Base-by-base conservation (phyloP, 768 basidiomycete species). In the Amanita molliuscula region DNA sequence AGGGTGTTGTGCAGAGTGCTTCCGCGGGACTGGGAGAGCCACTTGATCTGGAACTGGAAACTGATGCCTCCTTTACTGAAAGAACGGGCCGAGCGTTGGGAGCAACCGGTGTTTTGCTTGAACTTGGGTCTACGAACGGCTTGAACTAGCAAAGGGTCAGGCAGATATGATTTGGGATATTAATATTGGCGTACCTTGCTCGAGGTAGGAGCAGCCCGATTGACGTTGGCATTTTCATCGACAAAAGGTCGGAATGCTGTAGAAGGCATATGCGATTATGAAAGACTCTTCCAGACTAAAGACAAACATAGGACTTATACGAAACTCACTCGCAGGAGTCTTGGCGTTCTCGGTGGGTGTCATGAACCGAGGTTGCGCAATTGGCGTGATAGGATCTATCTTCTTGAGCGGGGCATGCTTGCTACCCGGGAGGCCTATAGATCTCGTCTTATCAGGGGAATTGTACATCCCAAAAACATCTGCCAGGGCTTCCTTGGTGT, bases 391-490 rank as follows among this genome's bases (percentile, higher is more conserved):
- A 15, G 79, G 75, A 38, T 84, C 82, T 18, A 89, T 67, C 59
- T 77, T 82, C 62, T 73, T 78, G 28, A 86, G 68, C 28, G 84
- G 83, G 0, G 82, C 84, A 59, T 87, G 78, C 59, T 86, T 87
- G 56, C 80, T 84, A 20, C 85, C 84, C 4, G 77, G 75, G 3
- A 72, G 61, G 13, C 70, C 57, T 21, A 74, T 64, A 45, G 75
- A 78, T 40, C 73, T 72, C 0, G 83, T 83, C 66, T 82, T 88
- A 53, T 88, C 87, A 2, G 88, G 88, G 7, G 87, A 89, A 62
- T 96, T 95, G 62, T 93, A 98, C 85, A 98, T 92, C 47, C 84
- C 86, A 67, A 94, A 92, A 36, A 98, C 91, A 60, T 97, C 92
- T 10, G 81, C 87, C 29, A 96, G 74, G 3, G 96, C 96, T 55